Percentiles rank a stretch among this genome's conserved stretches.
Evolutionary conservation across 805 yeast species (phyloP).

Genomic region (Kazachstania taianensis): DNA sequence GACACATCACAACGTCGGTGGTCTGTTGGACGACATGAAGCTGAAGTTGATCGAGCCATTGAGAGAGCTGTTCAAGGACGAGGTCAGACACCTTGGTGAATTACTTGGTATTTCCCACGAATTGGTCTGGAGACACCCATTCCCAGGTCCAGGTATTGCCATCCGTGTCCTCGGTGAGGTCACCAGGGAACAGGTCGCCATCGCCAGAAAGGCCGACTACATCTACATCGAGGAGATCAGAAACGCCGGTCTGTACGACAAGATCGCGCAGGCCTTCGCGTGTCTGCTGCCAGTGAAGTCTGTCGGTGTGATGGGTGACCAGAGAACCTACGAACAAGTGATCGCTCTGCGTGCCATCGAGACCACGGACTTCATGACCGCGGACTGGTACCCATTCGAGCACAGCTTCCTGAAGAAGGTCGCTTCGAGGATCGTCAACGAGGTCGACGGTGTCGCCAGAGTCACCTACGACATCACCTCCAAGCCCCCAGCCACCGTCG

Average conservation of each 20-base stretch:
- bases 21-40: slow-evolving; percentile 95
- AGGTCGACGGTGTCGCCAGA: slow-evolving; percentile 97
- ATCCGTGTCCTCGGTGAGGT: slow-evolving; percentile 97
- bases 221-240: slow-evolving; percentile 95
- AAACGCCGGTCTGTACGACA: slow-evolving; percentile 81
- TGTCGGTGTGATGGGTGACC: slow-evolving; percentile 99
- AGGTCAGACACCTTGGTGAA: slow-evolving; percentile 94
- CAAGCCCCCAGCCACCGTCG: slow-evolving; percentile 99
- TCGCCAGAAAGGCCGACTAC: slow-evolving; percentile 94
- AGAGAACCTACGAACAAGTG: slow-evolving; percentile 97
- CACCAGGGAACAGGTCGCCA: slow-evolving; percentile 82
- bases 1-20: slow-evolving; percentile 99
- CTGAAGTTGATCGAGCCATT: slow-evolving; percentile 96
- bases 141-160: slow-evolving; percentile 99
- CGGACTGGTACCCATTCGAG: slow-evolving; percentile 96
- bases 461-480: slow-evolving; percentile 98
- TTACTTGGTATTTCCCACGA: slow-evolving; percentile 92
- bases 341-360: slow-evolving; percentile 98
- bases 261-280: slow-evolving; percentile 97
- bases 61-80: slow-evolving; percentile 97
- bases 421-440: slow-evolving; percentile 93
- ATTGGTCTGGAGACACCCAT: slow-evolving; percentile 98
- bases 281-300: slow-evolving; percentile 94
- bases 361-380: slow-evolving; percentile 98
- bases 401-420: slow-evolving; percentile 85